Base-by-base conservation (phyloP, 1,139 yeast species). In the Geotrichum cucujoidarum region DNA sequence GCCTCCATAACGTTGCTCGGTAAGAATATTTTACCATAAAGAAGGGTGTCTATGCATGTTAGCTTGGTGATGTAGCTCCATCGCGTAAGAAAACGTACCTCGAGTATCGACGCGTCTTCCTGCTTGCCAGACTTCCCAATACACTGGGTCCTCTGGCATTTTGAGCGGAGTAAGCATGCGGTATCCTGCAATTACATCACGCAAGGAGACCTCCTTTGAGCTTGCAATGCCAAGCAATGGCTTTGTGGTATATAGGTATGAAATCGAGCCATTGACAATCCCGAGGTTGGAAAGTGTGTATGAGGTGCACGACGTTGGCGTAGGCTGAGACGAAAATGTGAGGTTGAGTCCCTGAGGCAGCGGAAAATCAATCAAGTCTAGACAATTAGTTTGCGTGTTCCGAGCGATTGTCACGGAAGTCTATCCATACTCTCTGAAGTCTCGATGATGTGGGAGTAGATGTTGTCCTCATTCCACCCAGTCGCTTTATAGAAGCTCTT, bases 1-100 rank as follows among this genome's bases (percentile, higher is more conserved):
- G 96, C 96, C 63, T 92, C 98, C 6, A 94, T 68, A 4, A 87
- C 82, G 20, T 88, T 81, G 1, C 89, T 86, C 0, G 98, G 98
- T 55, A 92, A 81, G 60, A 83, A 86, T 80, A 94, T 78, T 53
- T 95, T 72, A 0, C 97, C 98, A 62, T 88, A 92, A 30, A 80
- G 62, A 16, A 83, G 62, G 0, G 75, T 67, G 35, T 61, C 64
- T 57, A 6, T 6, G 11, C 31, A 27, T 13, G 49, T 30, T 20
- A 37, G 40, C 6, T 16, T 20, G 14, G 17, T 8, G 35, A 16
- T 14, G 18, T 32, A 16, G 8, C 21, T 5, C 27, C 11, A 3
- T n/a, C 2, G 18, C n/a, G 22, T 16, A 13, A 25, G 29, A 25
- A n/a, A 16, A 21, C 52, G 16, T 43, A 49, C 53, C 53, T 31